Evolutionary conservation across 805 yeast species (phyloP).

Genomic region (Ogataea paraovalis): DNA sequence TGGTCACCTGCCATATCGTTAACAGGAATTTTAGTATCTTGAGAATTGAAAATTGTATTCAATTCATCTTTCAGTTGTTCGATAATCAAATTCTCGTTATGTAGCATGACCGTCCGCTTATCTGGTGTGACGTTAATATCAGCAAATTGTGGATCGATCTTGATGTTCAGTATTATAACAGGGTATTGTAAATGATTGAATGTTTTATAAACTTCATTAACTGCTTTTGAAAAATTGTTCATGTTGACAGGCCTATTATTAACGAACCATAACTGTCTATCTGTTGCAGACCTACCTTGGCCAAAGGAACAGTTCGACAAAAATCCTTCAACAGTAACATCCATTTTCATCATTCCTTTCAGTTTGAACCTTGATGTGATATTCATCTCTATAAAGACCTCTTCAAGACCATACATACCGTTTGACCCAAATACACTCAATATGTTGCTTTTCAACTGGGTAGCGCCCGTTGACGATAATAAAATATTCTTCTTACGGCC

Average conservation of each 20-base stretch:
- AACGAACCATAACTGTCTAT: conserved; percentile 71
- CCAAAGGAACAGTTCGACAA: conserved; percentile 81
- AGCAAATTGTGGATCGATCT: conserved; percentile 45
- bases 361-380: conserved; percentile 29
- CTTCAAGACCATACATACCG: conserved; percentile 54
- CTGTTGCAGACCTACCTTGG: conserved; percentile 64
- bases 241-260: conserved; percentile 72
- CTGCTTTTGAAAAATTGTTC: conserved; percentile 48
- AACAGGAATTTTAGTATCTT: conserved; percentile 25
- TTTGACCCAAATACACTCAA: conserved; percentile 67
- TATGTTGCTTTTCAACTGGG: conserved; percentile 51
- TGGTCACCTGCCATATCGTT: conserved; percentile 6
- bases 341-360: conserved; percentile 32
- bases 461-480: conserved; percentile 54
- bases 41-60: conserved; percentile 39
- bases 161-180: conserved; percentile 57
- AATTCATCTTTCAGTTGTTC: conserved; percentile 54
- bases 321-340: conserved; percentile 47
- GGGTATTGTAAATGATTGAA: conserved; percentile 77
- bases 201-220: conserved; percentile 70
- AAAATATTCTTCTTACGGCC: conserved; percentile 48
- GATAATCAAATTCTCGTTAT: conserved; percentile 57
- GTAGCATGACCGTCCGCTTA: conserved; percentile 67
- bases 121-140: conserved; percentile 94
- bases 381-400: conserved; percentile 41